phyloP scores from a whole-genome alignment of 1,284 basidiomycete species.

The Tausonia pullulans region DNA sequence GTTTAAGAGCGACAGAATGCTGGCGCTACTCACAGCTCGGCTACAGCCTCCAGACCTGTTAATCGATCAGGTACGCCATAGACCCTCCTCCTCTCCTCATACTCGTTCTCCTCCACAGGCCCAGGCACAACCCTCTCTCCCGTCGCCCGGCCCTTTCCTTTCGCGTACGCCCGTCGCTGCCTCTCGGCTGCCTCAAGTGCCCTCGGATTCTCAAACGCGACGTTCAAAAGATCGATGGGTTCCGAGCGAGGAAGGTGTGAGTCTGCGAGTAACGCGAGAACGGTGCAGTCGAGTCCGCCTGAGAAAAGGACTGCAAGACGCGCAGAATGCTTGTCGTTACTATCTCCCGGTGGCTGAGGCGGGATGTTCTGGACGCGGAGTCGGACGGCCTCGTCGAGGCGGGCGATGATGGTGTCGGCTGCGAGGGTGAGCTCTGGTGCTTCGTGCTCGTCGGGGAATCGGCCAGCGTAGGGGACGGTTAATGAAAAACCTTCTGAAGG shows the following conservation, averaged over 20 bases:
- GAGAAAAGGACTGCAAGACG: slow-evolving; percentile 84
- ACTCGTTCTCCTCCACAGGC: neutral
- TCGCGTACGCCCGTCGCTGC: slow-evolving; percentile 3
- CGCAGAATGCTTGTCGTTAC: slow-evolving; percentile 27
- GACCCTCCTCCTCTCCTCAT: slow-evolving; percentile 12
- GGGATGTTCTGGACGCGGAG: slow-evolving; percentile 39
- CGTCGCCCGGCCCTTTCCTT: slow-evolving; percentile 34
- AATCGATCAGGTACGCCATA: slow-evolving; percentile 73
- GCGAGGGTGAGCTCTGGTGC: slow-evolving; percentile 15
- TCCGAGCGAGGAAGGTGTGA: slow-evolving; percentile 45
- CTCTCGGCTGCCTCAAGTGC: slow-evolving; percentile 32
- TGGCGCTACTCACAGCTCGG: slow-evolving; percentile 46
- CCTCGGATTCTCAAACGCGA: slow-evolving; percentile 88
- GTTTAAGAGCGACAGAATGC: neutral
- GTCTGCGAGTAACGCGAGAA: slow-evolving; percentile 69
- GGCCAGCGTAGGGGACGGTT: neutral
- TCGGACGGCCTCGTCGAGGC: slow-evolving; percentile 34
- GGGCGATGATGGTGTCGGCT: slow-evolving; percentile 28
- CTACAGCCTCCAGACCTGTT: slow-evolving; percentile 63
- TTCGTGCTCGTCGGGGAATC: slow-evolving; percentile 1
- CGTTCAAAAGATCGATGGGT: slow-evolving; percentile 88
- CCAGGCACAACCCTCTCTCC: neutral
- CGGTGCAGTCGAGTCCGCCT: slow-evolving; percentile 86
- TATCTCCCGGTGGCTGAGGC: slow-evolving; percentile 15
- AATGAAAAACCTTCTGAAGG: slow-evolving; percentile 15